Base-by-base conservation (phyloP, 2,329 filamentous ascomycete species). In the Juglanconis juglandina region DNA sequence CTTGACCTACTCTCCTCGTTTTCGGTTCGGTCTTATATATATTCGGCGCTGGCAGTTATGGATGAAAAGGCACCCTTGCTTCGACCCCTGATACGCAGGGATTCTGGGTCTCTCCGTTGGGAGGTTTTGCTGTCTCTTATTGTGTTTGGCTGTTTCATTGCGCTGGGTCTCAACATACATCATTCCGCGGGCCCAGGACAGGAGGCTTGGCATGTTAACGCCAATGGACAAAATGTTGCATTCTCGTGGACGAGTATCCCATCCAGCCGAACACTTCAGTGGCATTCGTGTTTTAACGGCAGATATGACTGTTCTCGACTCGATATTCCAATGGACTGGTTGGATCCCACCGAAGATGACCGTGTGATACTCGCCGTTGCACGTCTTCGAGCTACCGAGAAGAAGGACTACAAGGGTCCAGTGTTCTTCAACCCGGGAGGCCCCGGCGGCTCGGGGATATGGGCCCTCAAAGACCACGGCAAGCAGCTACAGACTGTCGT, bases 401-500 rank as follows among this genome's bases (percentile, higher is more conserved):
- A 39, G 4, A 33, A 59, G 4, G 59, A 68, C 57, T 70, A 71
- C 58, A 67, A 66, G 24, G 75, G 75, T 0, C 71, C 75, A 0
- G 68, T 76, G 3, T 72, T 77, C 63, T 73, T 77, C 64, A 77
- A 77, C 60, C 75, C 75, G 0, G 75, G 75, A 9, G 79, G 81
- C 0, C 81, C 81, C 8, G 81, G 81, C 6, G 81, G 79, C 1
- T 81, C 78, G 2, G 81, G 71, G 1, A 64, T 76, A 5, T 75
- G 70, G 65, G 68, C 73, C 4, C 65, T 76, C 13, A 66, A 65
- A 33, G 70, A 76, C 53, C 71, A 69, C 62, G 75, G 69, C 9
- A 61, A 63, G 6, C 59, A 66, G 32, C 58, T 75, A n/a, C 80
- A 82, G 64, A 72, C 72, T 3, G 75, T 82, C 32, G 74, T 80